Base-by-base conservation (phyloP, 2,329 filamentous ascomycete genomes). In the Fusarium sulawesiense region DNA sequence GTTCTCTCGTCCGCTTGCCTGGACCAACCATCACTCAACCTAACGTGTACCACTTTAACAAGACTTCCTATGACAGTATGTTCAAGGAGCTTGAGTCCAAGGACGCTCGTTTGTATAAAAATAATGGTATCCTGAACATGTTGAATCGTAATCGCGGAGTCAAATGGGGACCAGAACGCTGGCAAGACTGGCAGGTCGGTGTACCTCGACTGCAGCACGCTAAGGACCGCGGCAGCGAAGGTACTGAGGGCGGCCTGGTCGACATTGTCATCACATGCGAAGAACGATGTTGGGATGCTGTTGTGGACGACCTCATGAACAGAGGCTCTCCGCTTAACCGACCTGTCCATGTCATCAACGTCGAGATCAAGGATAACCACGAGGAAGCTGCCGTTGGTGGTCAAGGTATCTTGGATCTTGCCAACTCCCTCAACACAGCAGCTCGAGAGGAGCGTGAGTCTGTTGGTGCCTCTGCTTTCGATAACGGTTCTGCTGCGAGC, bases 31-130 rank as follows among this genome's bases (percentile, higher is more conserved):
- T 98, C 70, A 92, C 90, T 9, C 93, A 98, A 79, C 96, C 96
- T 51, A 99, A 99, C 78, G 94, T 98, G 75, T 99, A 98, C 85
- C 90, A 93, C 75, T 99, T 99, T 89, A 98, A 99, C 83, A 93
- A 92, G 78, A 97, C 94, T 2, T 97, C 94, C 16, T 99, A 99
- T 82, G 90, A 93, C 76, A 91, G 91, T 77, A 99, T 99, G 87
- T 97, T 96, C 82, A 91, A 93, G 73, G 95, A 99, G 80, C 89
- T 99, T 12, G 88, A 92, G 68, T 80, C 88, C 37, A 98, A 98
- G 76, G 97, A 99, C 77, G 87, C 90, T 23, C 88, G 93, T 1
- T 85, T 99, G 2, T 99, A 99, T 82, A 91, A 89, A 44, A 92
- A 92, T 65, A 99, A 99, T 77, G 96, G 96, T 46, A 89, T 99